Percentiles rank a stretch among this genome's conserved stretches.
Evolutionary conservation across 345 rosid genomes (phyloP).

Genomic region (Corchorus olitorius): DNA sequence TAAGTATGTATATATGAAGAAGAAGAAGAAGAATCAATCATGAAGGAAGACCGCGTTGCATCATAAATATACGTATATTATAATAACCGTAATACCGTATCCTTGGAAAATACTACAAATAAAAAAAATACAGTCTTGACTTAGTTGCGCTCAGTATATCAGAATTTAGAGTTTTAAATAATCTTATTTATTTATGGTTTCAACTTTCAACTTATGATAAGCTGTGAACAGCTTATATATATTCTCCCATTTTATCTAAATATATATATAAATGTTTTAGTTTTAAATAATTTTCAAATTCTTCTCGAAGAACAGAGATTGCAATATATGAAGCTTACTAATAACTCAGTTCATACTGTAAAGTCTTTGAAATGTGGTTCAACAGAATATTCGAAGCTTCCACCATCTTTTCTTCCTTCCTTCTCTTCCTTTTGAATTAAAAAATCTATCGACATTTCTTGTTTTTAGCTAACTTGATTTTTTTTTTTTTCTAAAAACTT

Average conservation of each 20-base stretch:
- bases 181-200: not conserved
- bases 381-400: not conserved
- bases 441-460: not conserved
- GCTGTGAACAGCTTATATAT: constrained; percentile 14
- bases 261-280: no score
- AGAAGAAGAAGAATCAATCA: not conserved
- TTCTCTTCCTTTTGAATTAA: not conserved
- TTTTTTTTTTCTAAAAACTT: not conserved
- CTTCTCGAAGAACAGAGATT: no score
- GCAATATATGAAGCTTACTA: no score
- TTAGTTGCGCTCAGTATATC: not conserved
- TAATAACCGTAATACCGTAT: not conserved
- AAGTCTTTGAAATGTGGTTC: not conserved
- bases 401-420: no score
- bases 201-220: not conserved
- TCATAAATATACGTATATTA: not conserved
- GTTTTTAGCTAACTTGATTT: not conserved
- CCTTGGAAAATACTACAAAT: not conserved
- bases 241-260: not conserved
- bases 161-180: no score
- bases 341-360: not conserved
- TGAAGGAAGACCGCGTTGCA: not conserved
- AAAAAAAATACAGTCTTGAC: not conserved
- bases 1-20: not conserved
- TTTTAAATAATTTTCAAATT: not conserved